These are phyloP conservation scores for Hygrocybe punicea DNA, from an alignment of 768 basidiomycete genomes.

Conservation along the genomic window DNA sequence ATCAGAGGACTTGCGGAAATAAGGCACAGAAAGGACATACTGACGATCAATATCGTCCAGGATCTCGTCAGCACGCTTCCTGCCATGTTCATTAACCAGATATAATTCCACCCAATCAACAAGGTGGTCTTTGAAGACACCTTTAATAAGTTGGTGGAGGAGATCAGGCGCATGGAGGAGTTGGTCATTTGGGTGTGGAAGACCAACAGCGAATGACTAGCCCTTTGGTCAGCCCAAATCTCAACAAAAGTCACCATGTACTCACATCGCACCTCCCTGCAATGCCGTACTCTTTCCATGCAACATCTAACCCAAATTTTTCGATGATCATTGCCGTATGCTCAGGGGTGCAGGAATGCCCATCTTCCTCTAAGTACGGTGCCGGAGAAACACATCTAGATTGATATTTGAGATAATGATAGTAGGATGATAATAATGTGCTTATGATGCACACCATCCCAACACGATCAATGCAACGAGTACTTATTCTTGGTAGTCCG, in stretches of 20 bases:
- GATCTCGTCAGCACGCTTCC: conserved; percentile 21
- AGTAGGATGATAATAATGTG: conserved; percentile 14
- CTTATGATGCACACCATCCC: conserved; percentile 20
- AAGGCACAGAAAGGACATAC: conserved; percentile 19
- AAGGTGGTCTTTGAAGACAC: conserved; percentile 42
- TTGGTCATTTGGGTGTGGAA: conserved; percentile 37
- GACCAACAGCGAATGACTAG: conserved; percentile 35
- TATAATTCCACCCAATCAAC: conserved; percentile 37
- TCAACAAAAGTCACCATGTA: conserved; percentile 1
- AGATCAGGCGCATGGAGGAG: conserved; percentile 33
- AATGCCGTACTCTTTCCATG: conserved; percentile 37
- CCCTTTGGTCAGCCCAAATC: neutral
- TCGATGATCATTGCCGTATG: conserved; percentile 13
- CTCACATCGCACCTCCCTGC: conserved; percentile 30
- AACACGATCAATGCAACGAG: conserved; percentile 21
- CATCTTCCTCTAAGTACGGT: too few species aligned
- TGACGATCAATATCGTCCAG: conserved; percentile 35
- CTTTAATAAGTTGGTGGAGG: conserved; percentile 43
- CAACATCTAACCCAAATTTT: conserved; percentile 12
- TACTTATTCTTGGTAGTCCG: conserved; percentile 28
- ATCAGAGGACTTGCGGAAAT: neutral
- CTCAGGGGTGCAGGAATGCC: too few species aligned
- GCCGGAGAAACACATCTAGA: too few species aligned
- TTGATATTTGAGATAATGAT: too few species aligned
- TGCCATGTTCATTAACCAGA: conserved; percentile 18